Evolutionary conservation across 768 basidiomycete species (phyloP), one percentile per base, ranked within the genome.

Genomic region (Panaeolus papilionaceus): DNA sequence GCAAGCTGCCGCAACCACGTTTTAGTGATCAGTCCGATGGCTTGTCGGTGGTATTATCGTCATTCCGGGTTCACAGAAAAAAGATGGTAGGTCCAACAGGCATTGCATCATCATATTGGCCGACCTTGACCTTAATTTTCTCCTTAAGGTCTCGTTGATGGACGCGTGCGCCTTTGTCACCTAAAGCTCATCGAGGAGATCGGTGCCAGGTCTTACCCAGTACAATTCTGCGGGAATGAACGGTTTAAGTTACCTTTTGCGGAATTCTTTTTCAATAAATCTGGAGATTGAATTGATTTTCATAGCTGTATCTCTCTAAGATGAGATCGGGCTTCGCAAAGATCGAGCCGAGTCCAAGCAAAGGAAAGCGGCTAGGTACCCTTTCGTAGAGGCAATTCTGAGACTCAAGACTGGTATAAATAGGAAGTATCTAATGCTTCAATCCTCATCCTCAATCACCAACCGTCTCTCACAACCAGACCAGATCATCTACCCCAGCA

Each of bases 241-340:
- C 73, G 68, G 58, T 71, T 70, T 72, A 45, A 69, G 70, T 69
- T 67, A 63, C 66, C 67, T 69, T 71, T 69, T 67, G 70, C 44
- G 65, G 71, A 75, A 76, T 74, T 75, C 70, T 69, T 75, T 62
- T 63, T 61, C 66, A 74, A 76, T 78, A 77, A 76, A 80, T 80
- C 79, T 78, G n/a, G n/a, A 80, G 79, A 80, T 79, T 76, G 70
- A 61, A 68, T 73, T 71, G 68, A 73, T 73, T 73, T 71, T 73
- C 68, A 63, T 65, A 69, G 73, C 71, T 70, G 67, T 69, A 63
- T 65, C 67, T 69, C 69, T 54, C 64, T 51, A 61, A 79, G 76
- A 79, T 79, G 74, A 73, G 74, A 78, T 78, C 78, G 76, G 79
- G 74, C 66, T 62, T 72, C 70, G 66, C 73, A 58, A 72, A 72